Evolutionary conservation across 306 rosid genomes (phyloP).

Genomic region (Dryas alaskensis): DNA sequence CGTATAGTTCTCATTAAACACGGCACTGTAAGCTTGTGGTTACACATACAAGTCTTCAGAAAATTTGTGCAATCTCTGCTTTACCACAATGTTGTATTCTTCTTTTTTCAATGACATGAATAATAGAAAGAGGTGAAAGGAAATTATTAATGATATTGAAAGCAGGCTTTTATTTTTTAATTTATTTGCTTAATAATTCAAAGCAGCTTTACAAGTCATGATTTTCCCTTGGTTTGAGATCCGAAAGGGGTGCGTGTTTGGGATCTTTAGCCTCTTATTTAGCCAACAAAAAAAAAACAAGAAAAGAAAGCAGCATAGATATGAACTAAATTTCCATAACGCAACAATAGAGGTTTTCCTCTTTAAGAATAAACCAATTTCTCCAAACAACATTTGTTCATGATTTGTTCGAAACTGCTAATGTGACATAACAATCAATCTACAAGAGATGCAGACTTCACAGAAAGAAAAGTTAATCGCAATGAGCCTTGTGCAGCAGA

Average conservation of each 20-base stretch:
- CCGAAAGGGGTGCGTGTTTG: neutral
- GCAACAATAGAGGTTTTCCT: constrained; percentile 6
- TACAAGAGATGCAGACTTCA: constrained; percentile 32
- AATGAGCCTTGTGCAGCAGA: constrained; percentile 22
- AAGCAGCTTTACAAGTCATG: neutral
- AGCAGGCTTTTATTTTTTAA: neutral
- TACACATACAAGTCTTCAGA: constrained; percentile 10
- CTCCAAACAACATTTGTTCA: constrained; percentile 18
- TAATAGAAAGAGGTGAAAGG: constrained; percentile 28
- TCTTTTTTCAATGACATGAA: constrained; percentile 14
- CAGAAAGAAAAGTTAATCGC: constrained; percentile 12
- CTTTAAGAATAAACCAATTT: constrained; percentile 23
- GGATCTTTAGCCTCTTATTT: neutral
- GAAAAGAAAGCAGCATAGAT: neutral
- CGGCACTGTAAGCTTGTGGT: constrained; percentile 24
- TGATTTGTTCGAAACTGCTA: constrained; percentile 38
- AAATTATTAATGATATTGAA: neutral
- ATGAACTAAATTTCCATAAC: neutral
- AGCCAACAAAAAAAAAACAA: neutral
- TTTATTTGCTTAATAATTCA: neutral
- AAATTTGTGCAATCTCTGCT: neutral
- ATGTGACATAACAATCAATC: constrained; percentile 40
- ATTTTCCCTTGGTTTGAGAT: too few relatives aligned
- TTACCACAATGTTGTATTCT: neutral
- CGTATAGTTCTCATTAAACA: constrained; percentile 32